Base-by-base conservation (phyloP, 305 asterid genomes). In the Fraxinus ornus region DNA sequence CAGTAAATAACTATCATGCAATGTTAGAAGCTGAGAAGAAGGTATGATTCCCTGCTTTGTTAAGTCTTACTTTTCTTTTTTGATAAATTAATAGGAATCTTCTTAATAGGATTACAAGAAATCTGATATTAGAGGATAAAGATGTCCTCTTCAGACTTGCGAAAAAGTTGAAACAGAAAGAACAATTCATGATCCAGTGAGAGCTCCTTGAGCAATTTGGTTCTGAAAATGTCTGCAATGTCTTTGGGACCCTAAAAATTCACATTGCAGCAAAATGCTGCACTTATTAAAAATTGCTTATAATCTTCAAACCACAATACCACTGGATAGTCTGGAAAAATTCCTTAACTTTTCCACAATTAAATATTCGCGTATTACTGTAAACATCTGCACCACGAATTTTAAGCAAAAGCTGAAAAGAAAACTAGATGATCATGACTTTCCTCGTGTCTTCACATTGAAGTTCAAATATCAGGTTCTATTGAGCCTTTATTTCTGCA, bases 21-120 rank as follows among this genome's bases (percentile, higher is more conserved):
- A 90, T 90, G 87, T 77, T 93, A 60, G 97, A 96, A 90, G 94
- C 94, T 87, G 94, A 96, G 88, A 92, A 88, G 90, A 96, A 92
- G 99, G 99, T 95, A 80, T 81, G 84, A 70, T 73, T 62, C 76
- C 74, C 76, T 62, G 78, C 66, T 79, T 35, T 85, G 57, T 76
- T 64, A 55, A 68, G 62, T 52, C 7, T 17, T 49, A 78, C 71
- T 70, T 76, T 22, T n/a, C 52, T 80, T 80, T 75, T 75, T 74
- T 83, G 77, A 64, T 21, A 8, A 24, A 21, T 64, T 24, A 64
- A 70, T 30, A 13, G 21, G 41, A 70, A 30, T 28, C n/a, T 70
- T 68, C 21, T 70, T 70, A 66, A 70, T 30, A 28, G 1, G 74
- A 28, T 24, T 24, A 66, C n/a, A 26, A 64, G 19, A 70, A 13